Percentiles rank a stretch among this genome's conserved stretches.
Conservation (phyloP, 257 asterid species). For the Anisodus acutangulus region DNA sequence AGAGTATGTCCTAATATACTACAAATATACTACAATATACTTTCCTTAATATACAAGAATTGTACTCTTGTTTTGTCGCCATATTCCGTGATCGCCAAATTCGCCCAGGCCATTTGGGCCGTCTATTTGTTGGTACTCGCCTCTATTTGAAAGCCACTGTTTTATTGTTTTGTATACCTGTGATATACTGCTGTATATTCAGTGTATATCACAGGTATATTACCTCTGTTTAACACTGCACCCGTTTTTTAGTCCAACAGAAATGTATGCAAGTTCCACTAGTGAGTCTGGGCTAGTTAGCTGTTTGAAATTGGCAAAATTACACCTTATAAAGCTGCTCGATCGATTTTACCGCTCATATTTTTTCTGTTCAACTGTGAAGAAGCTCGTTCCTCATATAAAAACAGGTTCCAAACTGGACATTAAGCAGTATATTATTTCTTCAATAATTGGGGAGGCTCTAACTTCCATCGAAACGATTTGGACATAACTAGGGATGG, state of each 20-base stretch:
- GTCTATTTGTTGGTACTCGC: no score
- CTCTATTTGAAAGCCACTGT: no score
- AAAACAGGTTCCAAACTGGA: neutral
- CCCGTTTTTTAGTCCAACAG: neutral
- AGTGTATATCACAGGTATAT: no score
- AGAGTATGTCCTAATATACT: no score
- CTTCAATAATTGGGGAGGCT: neutral
- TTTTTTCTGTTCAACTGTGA: neutral
- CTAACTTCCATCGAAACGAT: neutral
- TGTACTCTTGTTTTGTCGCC: no score
- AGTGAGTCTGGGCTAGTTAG: neutral
- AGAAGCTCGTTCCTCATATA: neutral
- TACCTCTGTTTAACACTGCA: no score
- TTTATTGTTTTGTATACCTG: no score
- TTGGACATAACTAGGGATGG: neutral
- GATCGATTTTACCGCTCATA: neutral
- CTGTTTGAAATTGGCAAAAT: neutral
- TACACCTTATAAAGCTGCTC: neutral
- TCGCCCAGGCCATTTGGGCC: no score
- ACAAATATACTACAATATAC: no score
- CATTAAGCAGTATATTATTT: neutral
- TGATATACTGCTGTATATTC: no score
- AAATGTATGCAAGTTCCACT: neutral
- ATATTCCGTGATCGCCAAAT: no score
- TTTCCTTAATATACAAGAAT: no score